Base-by-base conservation (phyloP, 495 filamentous ascomycete species). In the Acidiella bohemica region DNA sequence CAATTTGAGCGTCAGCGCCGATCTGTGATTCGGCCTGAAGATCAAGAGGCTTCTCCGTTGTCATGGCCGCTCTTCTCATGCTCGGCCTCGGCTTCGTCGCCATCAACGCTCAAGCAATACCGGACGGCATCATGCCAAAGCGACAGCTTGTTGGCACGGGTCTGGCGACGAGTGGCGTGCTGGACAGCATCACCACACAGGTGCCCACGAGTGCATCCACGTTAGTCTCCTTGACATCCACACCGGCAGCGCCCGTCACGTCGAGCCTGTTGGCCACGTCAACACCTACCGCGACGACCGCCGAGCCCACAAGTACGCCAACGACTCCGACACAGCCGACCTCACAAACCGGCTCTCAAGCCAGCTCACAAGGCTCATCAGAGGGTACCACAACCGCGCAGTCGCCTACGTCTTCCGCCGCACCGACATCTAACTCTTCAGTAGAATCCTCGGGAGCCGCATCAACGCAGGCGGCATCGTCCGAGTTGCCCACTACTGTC, bases 91-190 rank as follows among this genome's bases (percentile, higher is more conserved):
- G 40, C 20, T 51, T 51, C 25, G 31, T 43, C 11, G 17, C 16
- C 4, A 51, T 51, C 17, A 24, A 33, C 12, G 48, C 48, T n/a
- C 43, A 46, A 21, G 39, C 32, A n/a, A 24, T 51, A 27, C 48
- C 48, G 16, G 14, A 34, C 19, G 48, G 48, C 34, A 35, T 51
- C 27, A 46, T 47, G 43, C 48, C 48, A 10, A 39, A 39, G 36
- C 32, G 48, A 40, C 48, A 47, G 34, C 39, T 51, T 10, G 32
- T 32, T 5, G 48, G 32, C 7, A 47, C 42, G 1, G 48, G 43
- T 11, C 17, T 19, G 9, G 17, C 39, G 39, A 32, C 29, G 19
- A 39, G 13, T 3, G n/a, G n/a, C n/a, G n/a, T n/a, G n/a, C n/a
- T n/a, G n/a, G n/a, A n/a, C n/a, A n/a, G n/a, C n/a, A n/a, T n/a